phyloP scores from a whole-genome alignment of 345 rosid species.

The Luvunga scandens region DNA sequence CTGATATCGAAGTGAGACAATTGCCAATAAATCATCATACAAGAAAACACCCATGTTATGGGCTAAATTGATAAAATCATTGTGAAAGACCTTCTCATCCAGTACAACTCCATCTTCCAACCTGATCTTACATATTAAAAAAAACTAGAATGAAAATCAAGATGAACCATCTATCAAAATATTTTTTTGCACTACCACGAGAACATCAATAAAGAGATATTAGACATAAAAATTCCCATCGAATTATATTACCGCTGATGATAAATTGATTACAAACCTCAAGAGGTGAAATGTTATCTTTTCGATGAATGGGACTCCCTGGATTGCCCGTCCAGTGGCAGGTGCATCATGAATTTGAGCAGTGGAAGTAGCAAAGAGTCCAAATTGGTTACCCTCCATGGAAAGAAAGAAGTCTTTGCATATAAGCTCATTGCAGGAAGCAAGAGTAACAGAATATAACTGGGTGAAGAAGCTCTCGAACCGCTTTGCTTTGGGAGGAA shows the following conservation, averaged over 20 bases:
- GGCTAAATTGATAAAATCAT: constrained; percentile 76
- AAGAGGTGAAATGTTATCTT: constrained; percentile 79
- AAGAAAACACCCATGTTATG: constrained; percentile 85
- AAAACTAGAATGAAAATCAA: not conserved
- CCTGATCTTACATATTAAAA: constrained; percentile 33
- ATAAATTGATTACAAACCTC: constrained; percentile 39
- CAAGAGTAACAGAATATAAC: constrained; percentile 67
- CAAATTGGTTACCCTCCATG: constrained; percentile 60
- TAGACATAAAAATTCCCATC: not conserved
- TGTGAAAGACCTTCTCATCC: constrained; percentile 79
- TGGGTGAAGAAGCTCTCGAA: constrained; percentile 90
- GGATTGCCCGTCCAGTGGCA: constrained; percentile 63
- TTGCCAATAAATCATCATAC: constrained; percentile 86
- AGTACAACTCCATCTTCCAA: constrained; percentile 80
- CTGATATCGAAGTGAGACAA: constrained; percentile 85
- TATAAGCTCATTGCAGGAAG: constrained; percentile 75
- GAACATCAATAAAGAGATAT: not conserved
- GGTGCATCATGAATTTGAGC: constrained; percentile 81
- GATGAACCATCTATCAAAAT: not conserved
- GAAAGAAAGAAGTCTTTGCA: constrained; percentile 93
- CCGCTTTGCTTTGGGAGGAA: constrained; percentile 61
- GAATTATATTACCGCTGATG: not conserved
- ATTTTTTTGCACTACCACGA: not conserved
- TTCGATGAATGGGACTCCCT: constrained; percentile 80
- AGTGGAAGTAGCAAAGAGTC: constrained; percentile 88